Percentiles rank a stretch among this genome's conserved stretches.
Evolutionary conservation across 768 basidiomycete species (phyloP).

Genomic region (Naematelia encephala): DNA sequence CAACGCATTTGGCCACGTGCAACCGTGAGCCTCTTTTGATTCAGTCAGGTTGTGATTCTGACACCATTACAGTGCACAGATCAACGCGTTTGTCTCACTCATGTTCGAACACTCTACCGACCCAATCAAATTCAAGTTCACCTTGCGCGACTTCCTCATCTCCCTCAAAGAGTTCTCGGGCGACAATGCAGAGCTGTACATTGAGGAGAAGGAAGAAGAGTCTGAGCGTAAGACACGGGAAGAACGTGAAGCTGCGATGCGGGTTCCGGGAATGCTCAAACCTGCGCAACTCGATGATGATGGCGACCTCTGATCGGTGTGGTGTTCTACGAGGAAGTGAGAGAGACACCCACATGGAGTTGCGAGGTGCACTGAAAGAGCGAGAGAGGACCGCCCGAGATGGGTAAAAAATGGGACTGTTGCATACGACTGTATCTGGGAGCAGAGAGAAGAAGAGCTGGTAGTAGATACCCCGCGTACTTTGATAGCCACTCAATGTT

Average conservation of each 20-base stretch:
- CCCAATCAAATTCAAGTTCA: constrained; percentile 66
- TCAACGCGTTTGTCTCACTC: constrained; percentile 52
- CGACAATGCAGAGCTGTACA: constrained; percentile 84
- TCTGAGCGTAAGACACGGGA: constrained; percentile 69
- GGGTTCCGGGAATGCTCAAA: constrained; percentile 97
- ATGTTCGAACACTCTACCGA: constrained; percentile 53
- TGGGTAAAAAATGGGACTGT: background rate
- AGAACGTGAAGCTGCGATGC: constrained; percentile 82
- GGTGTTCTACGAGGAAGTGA: background rate
- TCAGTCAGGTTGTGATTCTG: background rate
- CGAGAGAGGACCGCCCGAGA: background rate
- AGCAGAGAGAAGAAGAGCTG: background rate
- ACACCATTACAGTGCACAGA: constrained; percentile 43
- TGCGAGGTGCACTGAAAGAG: too few relatives aligned
- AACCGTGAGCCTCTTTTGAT: constrained; percentile 59
- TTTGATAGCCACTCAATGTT: background rate
- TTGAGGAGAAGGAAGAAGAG: constrained; percentile 93
- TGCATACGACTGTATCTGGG: background rate
- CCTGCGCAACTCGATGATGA: constrained; percentile 91
- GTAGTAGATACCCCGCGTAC: background rate
- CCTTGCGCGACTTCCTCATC: constrained; percentile 94
- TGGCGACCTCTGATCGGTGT: constrained; percentile 54
- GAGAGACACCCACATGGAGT: too few relatives aligned
- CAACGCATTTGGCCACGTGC: constrained; percentile 87
- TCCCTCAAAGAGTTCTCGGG: constrained; percentile 96